Percentiles rank a stretch among this genome's conserved stretches.
phyloP scores from a whole-genome alignment of 1,284 basidiomycete genomes.

The Trametes polyzona region DNA sequence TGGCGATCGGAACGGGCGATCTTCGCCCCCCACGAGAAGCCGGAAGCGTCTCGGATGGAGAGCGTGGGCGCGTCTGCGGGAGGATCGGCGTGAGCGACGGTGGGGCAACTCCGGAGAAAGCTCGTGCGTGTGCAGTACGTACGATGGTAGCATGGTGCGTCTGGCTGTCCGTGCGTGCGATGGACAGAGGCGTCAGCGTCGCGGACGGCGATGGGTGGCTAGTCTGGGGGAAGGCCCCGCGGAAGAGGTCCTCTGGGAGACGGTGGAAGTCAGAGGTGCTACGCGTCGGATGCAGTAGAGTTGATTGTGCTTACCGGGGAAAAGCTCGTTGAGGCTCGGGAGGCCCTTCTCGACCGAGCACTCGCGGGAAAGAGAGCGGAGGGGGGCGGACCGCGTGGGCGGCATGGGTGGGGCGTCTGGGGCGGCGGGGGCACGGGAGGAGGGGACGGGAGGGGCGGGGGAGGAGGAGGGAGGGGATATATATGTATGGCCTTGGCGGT shows the following conservation, averaged over 20 bases:
- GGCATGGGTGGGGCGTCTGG: constrained; percentile 13
- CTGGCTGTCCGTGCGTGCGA: constrained; percentile 9
- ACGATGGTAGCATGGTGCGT: not conserved
- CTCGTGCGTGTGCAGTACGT: constrained; percentile 11
- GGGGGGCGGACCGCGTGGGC: constrained; percentile 9
- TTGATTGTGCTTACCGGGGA: constrained; percentile 27
- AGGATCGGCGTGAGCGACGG: constrained; percentile 13
- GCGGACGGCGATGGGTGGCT: not conserved
- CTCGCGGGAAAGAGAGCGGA: not conserved
- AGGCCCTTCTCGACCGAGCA: constrained; percentile 25
- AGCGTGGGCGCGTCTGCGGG: constrained; percentile 9
- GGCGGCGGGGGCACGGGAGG: not conserved
- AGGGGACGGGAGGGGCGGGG: not conserved
- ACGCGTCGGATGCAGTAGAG: not conserved
- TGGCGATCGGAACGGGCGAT: constrained; percentile 12
- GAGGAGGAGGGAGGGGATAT: constrained; percentile 3
- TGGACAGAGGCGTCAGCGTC: constrained; percentile 18
- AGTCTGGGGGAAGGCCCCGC: constrained; percentile 17
- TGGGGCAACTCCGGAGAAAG: constrained; percentile 16
- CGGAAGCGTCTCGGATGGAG: constrained; percentile 6
- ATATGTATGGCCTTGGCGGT: constrained; percentile 14
- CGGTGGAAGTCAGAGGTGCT: constrained; percentile 1
- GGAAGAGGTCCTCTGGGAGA: constrained; percentile 29
- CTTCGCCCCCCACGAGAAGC: constrained; percentile 5
- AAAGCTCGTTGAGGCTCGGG: constrained; percentile 36